phyloP scores from a whole-genome alignment of 495 filamentous ascomycete genomes.

The Umbilicaria muhlenbergii region DNA sequence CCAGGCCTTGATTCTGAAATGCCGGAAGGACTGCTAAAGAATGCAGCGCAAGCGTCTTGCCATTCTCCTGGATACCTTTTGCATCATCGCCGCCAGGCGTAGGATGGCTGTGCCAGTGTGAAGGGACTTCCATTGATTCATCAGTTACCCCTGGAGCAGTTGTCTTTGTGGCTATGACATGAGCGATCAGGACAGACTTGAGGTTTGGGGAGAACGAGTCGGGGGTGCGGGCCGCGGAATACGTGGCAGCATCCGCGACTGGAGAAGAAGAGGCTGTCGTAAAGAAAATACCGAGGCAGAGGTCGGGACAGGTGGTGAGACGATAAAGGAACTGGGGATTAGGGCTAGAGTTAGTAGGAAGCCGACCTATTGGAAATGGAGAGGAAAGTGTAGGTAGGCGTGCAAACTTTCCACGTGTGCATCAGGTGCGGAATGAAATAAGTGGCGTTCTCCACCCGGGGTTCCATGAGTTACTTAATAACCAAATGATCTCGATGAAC shows the following conservation, averaged over 20 bases:
- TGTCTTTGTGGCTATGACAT: conserved; percentile 64
- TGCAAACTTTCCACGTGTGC: not conserved
- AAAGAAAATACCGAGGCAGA: conserved; percentile 68
- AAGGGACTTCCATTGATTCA: conserved; percentile 56
- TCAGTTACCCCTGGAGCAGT: conserved; percentile 49
- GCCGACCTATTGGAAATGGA: too few species aligned
- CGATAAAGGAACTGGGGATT: conserved; percentile 59
- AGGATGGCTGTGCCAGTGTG: conserved; percentile 36
- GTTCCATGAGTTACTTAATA: too few species aligned
- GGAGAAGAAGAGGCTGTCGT: conserved; percentile 31
- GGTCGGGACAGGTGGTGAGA: conserved; percentile 59
- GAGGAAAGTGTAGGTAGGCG: conserved; percentile 6
- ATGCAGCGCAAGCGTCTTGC: conserved; percentile 64
- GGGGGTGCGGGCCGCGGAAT: conserved; percentile 28
- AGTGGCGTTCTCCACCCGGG: conserved; percentile 12
- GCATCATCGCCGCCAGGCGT: conserved; percentile 4
- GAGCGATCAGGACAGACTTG: conserved; percentile 56
- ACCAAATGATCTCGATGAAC: too few species aligned
- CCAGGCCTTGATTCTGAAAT: conserved; percentile 59
- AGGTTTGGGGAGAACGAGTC: conserved; percentile 32
- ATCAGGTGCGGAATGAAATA: not conserved
- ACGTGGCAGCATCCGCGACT: conserved; percentile 25
- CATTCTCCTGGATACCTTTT: conserved; percentile 52
- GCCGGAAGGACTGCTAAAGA: conserved; percentile 65
- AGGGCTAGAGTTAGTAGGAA: too few species aligned